Base-by-base conservation (phyloP, 2,329 filamentous ascomycete genomes). In the Sporothrix brunneoviolacea region DNA sequence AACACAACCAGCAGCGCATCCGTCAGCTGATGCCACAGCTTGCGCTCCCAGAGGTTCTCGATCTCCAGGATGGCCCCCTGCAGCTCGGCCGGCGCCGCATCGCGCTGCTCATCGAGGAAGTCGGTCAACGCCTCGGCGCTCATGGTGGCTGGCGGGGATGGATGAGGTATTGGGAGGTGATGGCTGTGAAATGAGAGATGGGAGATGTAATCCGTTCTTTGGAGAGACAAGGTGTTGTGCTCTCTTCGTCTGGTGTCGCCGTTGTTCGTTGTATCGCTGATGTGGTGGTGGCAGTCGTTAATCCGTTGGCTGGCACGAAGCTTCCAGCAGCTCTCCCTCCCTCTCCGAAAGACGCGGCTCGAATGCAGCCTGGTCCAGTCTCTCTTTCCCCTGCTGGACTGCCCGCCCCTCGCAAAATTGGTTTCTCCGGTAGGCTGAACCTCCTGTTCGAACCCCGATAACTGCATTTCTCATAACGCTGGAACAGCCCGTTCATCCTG, bases 21-120 rank as follows among this genome's bases (percentile, higher is more conserved):
- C 32, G 93, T 98, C 59, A 98, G 85, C 72, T 98, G 91, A 74
- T 98, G 93, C 93, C 93, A 98, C 71, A 98, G 80, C 74, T 96
- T 96, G 63, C 91, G 84, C 76, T 98, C 93, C 93, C 93, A 98
- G 65, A 83, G 88, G 67, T 95, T 90, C 75, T 98, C 93, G 59
- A 98, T 95, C 62, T 85, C 82, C 61, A 98, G 79, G 68, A 96
- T 88, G 63, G 88, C 82, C 62, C 85, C 80, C 71, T 96, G 91
- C 48, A 95, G 80, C 67, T 95, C 87, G 60, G 90, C 87, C 47
- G 90, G 87, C 62, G 90, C 88, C 66, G 83, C 76, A 65, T 95
- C 89, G 66, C 90, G 86, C 79, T 94, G 88, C 61, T 95, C 86
- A 55, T 83, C 82, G 58, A 98, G 86, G 72, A 97, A 95, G 68